These are phyloP conservation scores for Penicillium atrosanguineum DNA, from an alignment of 495 filamentous ascomycete genomes.

Conservation along the genomic window DNA sequence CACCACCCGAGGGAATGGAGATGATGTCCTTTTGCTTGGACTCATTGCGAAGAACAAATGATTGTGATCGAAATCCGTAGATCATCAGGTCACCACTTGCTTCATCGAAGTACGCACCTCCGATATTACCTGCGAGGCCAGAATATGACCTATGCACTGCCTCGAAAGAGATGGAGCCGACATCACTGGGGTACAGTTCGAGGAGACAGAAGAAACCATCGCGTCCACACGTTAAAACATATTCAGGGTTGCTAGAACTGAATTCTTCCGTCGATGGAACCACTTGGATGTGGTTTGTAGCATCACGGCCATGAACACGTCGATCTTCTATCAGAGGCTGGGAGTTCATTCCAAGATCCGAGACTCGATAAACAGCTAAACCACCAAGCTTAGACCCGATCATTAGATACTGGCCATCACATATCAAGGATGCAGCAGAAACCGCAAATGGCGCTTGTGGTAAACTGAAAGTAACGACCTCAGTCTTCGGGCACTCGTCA, in stretches of 20 bases:
- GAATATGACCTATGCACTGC: conserved; percentile 54
- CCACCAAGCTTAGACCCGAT: conserved; percentile 68
- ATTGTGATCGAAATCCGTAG: conserved; percentile 75
- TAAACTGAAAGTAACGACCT: conserved; percentile 24
- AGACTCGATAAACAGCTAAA: conserved; percentile 51
- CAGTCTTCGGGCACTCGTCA: conserved; percentile 13
- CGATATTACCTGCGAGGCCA: conserved; percentile 65
- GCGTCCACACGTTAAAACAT: conserved; percentile 63
- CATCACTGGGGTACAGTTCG: conserved; percentile 10
- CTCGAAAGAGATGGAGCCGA: conserved; percentile 23
- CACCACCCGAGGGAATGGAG: conserved; percentile 75
- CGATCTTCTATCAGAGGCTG: conserved; percentile 24
- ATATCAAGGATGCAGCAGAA: conserved; percentile 35
- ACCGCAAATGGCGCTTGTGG: conserved; percentile 34
- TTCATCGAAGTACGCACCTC: conserved; percentile 59
- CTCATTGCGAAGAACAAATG: conserved; percentile 79
- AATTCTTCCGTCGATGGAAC: conserved; percentile 21
- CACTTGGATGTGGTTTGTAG: conserved; percentile 62
- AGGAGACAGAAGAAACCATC: conserved; percentile 71
- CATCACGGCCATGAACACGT: conserved; percentile 58
- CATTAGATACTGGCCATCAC: conserved; percentile 47
- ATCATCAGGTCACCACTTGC: conserved; percentile 55
- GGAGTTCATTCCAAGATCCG: conserved; percentile 11
- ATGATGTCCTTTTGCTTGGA: conserved; percentile 61
- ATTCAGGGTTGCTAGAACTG: conserved; percentile 13